These are phyloP conservation scores for Onygenales sp. DNA, from an alignment of 2,329 filamentous ascomycete species.

Conservation along the genomic window DNA sequence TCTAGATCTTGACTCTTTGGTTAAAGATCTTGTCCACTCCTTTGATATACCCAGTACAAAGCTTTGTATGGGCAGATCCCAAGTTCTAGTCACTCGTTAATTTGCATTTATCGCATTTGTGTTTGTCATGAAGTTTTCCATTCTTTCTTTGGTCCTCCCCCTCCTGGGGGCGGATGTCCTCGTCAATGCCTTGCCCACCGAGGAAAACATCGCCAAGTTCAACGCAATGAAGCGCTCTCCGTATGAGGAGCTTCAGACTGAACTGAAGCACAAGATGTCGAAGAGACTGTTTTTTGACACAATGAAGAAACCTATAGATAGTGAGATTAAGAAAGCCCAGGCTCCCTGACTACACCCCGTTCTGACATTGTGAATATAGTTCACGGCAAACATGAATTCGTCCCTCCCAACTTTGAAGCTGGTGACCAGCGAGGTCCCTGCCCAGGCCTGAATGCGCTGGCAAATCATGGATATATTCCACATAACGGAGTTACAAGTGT, in stretches of 20 bases:
- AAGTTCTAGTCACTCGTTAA: not conserved
- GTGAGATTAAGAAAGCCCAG: not conserved
- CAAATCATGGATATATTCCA: constrained; percentile 35
- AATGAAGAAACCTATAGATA: not conserved
- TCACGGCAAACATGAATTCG: constrained; percentile 25
- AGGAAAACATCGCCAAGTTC: not conserved
- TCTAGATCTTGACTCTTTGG: not conserved
- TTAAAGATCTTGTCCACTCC: not conserved
- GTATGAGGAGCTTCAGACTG: not conserved
- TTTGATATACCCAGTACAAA: not conserved
- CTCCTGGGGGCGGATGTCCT: not conserved
- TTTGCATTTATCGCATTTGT: not conserved
- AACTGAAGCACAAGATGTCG: not conserved
- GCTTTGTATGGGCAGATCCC: not conserved
- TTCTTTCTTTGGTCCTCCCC: not conserved
- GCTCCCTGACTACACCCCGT: not conserved
- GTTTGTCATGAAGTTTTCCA: constrained; percentile 1
- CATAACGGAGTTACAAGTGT: constrained; percentile 29
- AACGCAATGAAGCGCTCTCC: not conserved
- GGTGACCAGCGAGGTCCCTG: constrained; percentile 33
- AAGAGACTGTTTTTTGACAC: not conserved
- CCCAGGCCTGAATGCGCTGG: constrained; percentile 34
- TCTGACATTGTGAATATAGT: constrained; percentile 14
- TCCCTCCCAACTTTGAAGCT: constrained; percentile 22
- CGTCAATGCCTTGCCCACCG: constrained; percentile 1